Conservation (phyloP, 257 asterid species). For the Dorcoceras hygrometricum region DNA sequence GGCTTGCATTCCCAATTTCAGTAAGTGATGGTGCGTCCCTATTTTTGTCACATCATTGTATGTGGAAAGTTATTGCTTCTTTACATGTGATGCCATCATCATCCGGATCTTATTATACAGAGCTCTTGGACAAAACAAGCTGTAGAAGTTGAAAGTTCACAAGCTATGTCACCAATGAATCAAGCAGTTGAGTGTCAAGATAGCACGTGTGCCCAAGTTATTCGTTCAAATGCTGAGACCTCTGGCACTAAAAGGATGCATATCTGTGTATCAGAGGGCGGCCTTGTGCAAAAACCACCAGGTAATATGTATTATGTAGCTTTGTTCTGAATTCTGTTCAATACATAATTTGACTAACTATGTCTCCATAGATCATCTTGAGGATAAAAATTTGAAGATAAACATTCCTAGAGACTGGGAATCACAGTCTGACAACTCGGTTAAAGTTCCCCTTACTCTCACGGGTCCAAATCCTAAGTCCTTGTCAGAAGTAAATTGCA, state of each 20-base stretch:
- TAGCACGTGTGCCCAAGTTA: slow-evolving; percentile 65
- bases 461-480: slow-evolving; percentile 21
- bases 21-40: background rate
- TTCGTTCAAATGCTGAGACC: slow-evolving; percentile 50
- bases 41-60: background rate
- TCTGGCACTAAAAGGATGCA: slow-evolving; percentile 37
- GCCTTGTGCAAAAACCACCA: slow-evolving; percentile 36
- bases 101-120: slow-evolving; percentile 38
- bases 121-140: slow-evolving; percentile 84
- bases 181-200: slow-evolving; percentile 52
- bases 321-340: slow-evolving; percentile 18
- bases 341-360: slow-evolving; percentile 23
- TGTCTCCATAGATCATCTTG: slow-evolving; percentile 35
- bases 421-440: slow-evolving; percentile 39
- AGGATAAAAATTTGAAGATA: slow-evolving; percentile 34
- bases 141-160: slow-evolving; percentile 58
- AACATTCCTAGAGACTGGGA: slow-evolving; percentile 32
- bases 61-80: slow-evolving; percentile 16
- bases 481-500: slow-evolving; percentile 26
- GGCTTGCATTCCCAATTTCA: background rate
- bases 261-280: slow-evolving; percentile 35
- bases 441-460: slow-evolving; percentile 27
- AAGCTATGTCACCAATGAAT: slow-evolving; percentile 47
- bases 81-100: slow-evolving; percentile 19
- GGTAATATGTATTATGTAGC: slow-evolving; percentile 35